Evolutionary conservation across 805 yeast genomes (phyloP).

Genomic region (Jamesozyma jinghongensis): DNA sequence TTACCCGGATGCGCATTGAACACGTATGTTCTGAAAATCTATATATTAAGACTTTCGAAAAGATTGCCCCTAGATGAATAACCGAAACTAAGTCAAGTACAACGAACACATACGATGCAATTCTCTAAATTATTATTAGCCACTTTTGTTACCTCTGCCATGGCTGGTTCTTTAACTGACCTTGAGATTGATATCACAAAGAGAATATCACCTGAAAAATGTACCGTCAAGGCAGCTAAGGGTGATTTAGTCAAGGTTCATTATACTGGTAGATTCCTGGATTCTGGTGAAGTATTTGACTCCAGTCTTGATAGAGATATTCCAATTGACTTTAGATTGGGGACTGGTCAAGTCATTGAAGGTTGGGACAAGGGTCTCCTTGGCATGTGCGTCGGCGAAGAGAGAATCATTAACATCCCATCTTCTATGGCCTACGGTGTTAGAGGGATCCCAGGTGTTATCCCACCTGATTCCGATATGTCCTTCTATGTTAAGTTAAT

Average conservation of each 20-base stretch:
- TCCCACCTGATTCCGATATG: constrained; percentile 72
- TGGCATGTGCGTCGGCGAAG: constrained; percentile 84
- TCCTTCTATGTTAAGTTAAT: constrained; percentile 28
- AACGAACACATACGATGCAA: too few relatives aligned
- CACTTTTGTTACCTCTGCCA: constrained; percentile 3
- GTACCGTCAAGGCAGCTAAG: constrained; percentile 45
- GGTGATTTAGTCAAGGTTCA: constrained; percentile 73
- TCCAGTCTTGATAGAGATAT: constrained; percentile 52
- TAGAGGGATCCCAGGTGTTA: constrained; percentile 64
- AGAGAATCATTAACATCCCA: constrained; percentile 72
- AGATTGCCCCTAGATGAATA: too few relatives aligned
- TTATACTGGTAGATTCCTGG: constrained; percentile 59
- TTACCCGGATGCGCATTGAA: too few relatives aligned
- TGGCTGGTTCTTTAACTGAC: constrained; percentile 23
- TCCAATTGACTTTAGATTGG: constrained; percentile 68
- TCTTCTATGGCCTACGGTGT: constrained; percentile 70
- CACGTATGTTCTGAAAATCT: too few relatives aligned
- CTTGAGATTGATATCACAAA: constrained; percentile 37
- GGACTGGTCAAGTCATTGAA: constrained; percentile 67
- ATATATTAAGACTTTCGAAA: too few relatives aligned
- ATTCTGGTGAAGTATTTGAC: constrained; percentile 66
- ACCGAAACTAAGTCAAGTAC: too few relatives aligned
- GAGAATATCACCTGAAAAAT: constrained; percentile 41
- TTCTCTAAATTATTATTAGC: constrained; percentile 4
- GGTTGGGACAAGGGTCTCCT: constrained; percentile 89